These are phyloP conservation scores for Aspergillus wentii DNA, from an alignment of 495 filamentous ascomycete genomes.

Conservation along the genomic window DNA sequence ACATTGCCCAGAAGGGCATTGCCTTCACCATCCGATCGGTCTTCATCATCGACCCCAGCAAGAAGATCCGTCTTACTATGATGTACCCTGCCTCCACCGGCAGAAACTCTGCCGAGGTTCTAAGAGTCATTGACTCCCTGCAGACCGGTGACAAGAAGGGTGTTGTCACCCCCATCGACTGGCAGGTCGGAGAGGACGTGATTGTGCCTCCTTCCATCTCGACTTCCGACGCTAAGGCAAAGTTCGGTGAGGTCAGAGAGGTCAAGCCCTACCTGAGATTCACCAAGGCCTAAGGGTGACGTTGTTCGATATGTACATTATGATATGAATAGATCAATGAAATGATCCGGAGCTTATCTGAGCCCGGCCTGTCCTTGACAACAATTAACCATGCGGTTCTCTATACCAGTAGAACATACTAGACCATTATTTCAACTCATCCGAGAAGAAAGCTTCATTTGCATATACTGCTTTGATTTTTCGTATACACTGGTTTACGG, in stretches of 20 bases:
- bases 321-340: too few relatives aligned
- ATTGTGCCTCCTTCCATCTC: conserved; percentile 61
- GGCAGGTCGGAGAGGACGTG: conserved; percentile 60
- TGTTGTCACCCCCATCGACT: conserved; percentile 61
- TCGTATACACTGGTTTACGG: too few relatives aligned
- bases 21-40: conserved; percentile 66
- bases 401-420: too few relatives aligned
- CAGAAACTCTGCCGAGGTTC: conserved; percentile 60
- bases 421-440: too few relatives aligned
- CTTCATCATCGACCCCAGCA: conserved; percentile 64
- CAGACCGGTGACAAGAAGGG: conserved; percentile 60
- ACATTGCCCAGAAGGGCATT: conserved; percentile 53
- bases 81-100: conserved; percentile 64
- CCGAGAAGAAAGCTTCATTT: too few relatives aligned
- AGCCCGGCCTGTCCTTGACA: too few relatives aligned
- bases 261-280: conserved; percentile 52
- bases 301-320: too few relatives aligned
- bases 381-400: too few relatives aligned
- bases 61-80: conserved; percentile 66
- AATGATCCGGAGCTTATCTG: too few relatives aligned
- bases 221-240: conserved; percentile 60
- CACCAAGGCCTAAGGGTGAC: too few relatives aligned
- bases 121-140: conserved; percentile 61
- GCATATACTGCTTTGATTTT: too few relatives aligned
- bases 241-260: conserved; percentile 61